Evolutionary conservation across 768 basidiomycete species (phyloP).

Genomic region (Daedaleopsis nitida): DNA sequence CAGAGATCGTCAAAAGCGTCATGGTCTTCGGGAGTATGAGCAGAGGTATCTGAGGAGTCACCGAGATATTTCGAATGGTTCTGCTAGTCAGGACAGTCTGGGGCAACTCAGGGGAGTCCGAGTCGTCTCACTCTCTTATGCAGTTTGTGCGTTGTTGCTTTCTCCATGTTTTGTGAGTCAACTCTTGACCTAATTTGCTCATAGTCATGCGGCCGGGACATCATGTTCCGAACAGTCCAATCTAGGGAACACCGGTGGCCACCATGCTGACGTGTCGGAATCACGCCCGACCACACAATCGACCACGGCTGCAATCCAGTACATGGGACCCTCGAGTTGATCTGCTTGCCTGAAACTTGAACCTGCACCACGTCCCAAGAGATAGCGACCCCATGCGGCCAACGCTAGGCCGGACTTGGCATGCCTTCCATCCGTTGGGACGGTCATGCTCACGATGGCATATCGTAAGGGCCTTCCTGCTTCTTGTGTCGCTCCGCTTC

Average conservation of each 20-base stretch:
- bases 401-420: slow-evolving; percentile 1
- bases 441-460: neutral
- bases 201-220: no score
- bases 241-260: neutral
- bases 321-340: neutral
- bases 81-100: no score
- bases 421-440: neutral
- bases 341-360: neutral
- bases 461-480: neutral
- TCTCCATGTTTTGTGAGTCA: no score
- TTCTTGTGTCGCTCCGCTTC: neutral
- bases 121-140: no score
- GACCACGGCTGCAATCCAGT: neutral
- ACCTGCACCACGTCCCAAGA: neutral
- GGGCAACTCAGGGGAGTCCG: no score
- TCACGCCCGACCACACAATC: neutral
- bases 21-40: neutral
- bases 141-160: no score
- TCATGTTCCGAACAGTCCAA: no score
- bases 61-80: no score
- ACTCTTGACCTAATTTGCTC: no score
- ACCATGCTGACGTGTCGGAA: neutral
- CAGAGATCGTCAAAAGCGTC: neutral
- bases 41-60: neutral
- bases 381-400: neutral